Evolutionary conservation across 75 land plant species (phyloP).

Genomic region (Ceratopteris richardii): DNA sequence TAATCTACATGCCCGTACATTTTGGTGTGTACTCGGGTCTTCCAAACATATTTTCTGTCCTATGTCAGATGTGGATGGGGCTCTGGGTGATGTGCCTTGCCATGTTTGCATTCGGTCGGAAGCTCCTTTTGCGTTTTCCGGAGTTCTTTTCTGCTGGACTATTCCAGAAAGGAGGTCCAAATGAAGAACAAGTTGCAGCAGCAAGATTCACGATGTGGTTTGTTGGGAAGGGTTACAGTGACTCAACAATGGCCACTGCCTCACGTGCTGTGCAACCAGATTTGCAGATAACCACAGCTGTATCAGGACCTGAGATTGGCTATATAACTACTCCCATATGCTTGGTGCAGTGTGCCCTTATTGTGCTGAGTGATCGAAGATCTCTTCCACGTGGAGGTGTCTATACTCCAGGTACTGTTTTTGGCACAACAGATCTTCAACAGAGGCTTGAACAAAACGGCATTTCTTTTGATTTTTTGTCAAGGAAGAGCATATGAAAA

Average conservation of each 20-base stretch:
- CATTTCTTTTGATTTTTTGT: slow-evolving; percentile 35
- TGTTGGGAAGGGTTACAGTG: slow-evolving; percentile 72
- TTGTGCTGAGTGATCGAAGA: slow-evolving; percentile 48
- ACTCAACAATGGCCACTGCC: slow-evolving; percentile 19
- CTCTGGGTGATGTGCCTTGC: slow-evolving; percentile 42
- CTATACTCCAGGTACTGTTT: slow-evolving; percentile 70
- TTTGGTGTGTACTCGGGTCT: slow-evolving; percentile 67
- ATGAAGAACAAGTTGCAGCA: slow-evolving; percentile 66
- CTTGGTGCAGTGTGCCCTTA: slow-evolving; percentile 77
- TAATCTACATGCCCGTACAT: slow-evolving; percentile 67
- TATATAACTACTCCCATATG: slow-evolving; percentile 81
- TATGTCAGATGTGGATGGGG: slow-evolving; percentile 35
- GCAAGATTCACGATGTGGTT: slow-evolving; percentile 89
- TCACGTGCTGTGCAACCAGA: slow-evolving; percentile 31
- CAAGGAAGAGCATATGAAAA: too few species aligned
- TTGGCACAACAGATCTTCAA: slow-evolving; percentile 79
- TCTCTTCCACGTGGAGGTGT: slow-evolving; percentile 86
- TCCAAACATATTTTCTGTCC: slow-evolving; percentile 43
- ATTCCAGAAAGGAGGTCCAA: slow-evolving; percentile 70
- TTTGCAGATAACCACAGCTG: slow-evolving; percentile 58
- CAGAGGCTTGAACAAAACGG: slow-evolving; percentile 77
- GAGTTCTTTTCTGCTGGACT: slow-evolving; percentile 65
- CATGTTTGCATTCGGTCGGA: slow-evolving; percentile 45
- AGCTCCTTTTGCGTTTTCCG: slow-evolving; percentile 70
- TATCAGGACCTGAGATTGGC: slow-evolving; percentile 94